phyloP scores from a whole-genome alignment of 352 stramenopile genomes.

The Peronospora tabacina region DNA sequence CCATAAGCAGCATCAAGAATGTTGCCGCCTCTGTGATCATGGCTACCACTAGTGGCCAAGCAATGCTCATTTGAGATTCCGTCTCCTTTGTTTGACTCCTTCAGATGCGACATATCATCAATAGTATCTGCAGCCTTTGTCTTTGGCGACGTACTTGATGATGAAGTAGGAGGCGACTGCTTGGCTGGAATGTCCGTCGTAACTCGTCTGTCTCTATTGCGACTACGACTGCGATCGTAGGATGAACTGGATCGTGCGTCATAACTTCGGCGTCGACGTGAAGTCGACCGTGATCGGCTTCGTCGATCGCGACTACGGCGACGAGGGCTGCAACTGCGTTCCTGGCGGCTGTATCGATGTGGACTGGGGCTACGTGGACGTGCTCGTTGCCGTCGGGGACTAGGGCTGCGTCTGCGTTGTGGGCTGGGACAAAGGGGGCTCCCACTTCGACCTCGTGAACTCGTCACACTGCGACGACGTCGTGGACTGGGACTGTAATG shows the following conservation, averaged over 20 bases:
- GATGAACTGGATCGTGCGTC: constrained; percentile 18
- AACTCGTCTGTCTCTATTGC: constrained; percentile 5
- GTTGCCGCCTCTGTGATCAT: constrained; percentile 6
- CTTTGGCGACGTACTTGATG: constrained; percentile 1
- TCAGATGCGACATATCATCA: constrained; percentile 1
- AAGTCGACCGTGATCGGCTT: constrained; percentile 22
- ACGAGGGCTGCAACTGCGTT: neutral
- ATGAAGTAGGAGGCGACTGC: constrained; percentile 1
- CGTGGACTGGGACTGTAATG: neutral
- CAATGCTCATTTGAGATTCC: constrained; percentile 2
- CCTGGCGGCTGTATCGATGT: neutral
- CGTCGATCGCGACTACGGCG: constrained; percentile 1
- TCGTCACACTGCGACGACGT: neutral
- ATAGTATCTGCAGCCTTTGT: neutral
- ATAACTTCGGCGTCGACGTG: constrained; percentile 9
- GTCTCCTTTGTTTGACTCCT: constrained; percentile 3
- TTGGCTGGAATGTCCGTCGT: constrained; percentile 1
- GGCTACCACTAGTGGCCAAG: neutral
- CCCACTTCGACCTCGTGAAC: neutral
- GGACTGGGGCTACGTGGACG: constrained; percentile 5
- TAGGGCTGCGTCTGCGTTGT: constrained; percentile 3
- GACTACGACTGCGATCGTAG: constrained; percentile 14
- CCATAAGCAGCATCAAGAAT: constrained; percentile 2
- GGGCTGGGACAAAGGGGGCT: constrained; percentile 8
- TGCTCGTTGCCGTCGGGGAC: neutral